Evolutionary conservation across 202 grass and related monocot species (phyloP), one percentile per base, ranked within the genome.

Genomic region (Cymbopogon flexuosus): DNA sequence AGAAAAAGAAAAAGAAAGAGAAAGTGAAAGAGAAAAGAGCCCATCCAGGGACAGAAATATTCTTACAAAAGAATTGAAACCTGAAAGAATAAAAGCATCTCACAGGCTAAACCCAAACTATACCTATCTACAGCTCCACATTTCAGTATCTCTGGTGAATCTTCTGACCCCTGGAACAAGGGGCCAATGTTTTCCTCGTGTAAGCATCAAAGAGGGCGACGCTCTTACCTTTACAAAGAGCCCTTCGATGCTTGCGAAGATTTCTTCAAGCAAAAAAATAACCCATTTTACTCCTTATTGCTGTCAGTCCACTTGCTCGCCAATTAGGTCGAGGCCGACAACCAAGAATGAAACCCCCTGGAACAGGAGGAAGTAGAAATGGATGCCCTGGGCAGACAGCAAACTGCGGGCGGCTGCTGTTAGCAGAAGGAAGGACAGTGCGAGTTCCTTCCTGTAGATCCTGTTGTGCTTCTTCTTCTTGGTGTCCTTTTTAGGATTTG

Each of bases 281-380:
- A 68, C 15, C 19, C 10, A 22, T 85, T 79, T 27, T 27, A 27
- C 27, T 57, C 68, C 29, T 79, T 18, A 37, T 78, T 73, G 65
- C 61, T 75, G 39, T 95, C 79, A 95, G 68, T 87, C 81, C 58
- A 93, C 80, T 77, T 96, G 93, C 73, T 96, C 93, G 16, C 93
- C 93, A 23, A 93, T 90, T 12, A 96, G 88, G 91, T 96, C 93
- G 58, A 96, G 84, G 63, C 93, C 93, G 68, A 96, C 90, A 27
- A 96, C 85, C 70, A 96, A 83, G 89, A 96, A 96, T 51, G 90
- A 88, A 21, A 90, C 51, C 27, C 93, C 93, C 77, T 96, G 93
- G 56, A 96, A 96, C 77, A 96, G 85, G 6, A 96, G 84, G 79
- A 96, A 96, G 81, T 96, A 96, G 83, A 96, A 96, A 62, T 96